Base-by-base conservation (phyloP, 257 asterid genomes). In the Thymus quinquecostatus region DNA sequence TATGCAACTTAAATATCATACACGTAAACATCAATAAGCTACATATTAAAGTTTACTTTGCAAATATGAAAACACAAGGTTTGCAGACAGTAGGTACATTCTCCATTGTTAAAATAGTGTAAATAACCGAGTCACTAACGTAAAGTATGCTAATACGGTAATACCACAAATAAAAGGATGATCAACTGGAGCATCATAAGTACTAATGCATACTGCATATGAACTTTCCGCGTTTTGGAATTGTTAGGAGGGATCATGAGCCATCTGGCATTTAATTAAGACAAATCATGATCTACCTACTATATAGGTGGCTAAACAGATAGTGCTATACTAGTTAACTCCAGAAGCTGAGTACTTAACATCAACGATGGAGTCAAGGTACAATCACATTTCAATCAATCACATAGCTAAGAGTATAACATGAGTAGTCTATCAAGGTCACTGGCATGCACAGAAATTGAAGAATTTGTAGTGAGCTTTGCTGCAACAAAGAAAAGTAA, bases 401-500 rank as follows among this genome's bases (percentile, higher is more conserved):
- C 28, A 2, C 5, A 12, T 33, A 69, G 69, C 59, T 49, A 62
- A 45, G 11, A 30, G 10, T 47, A 55, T 5, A 29, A 59, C 32
- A 54, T 21, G n/a, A 63, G 32, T 38, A 51, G 61, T n/a, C 54
- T 44, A n/a, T 32, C 32, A 30, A 41, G 4, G 40, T n/a, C 33
- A 70, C 60, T 64, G 48, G 77, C 66, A 56, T 62, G 64, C 49
- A 8, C 12, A 44, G 58, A 44, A 27, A 58, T 28, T 53, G 55
- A 44, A 59, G 61, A 44, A 2, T n/a, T 56, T 32, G 8, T 14
- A 27, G 51, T 28, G 14, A 49, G 62, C 40, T 21, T 21, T 21
- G 38, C 66, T 45, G 38, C 63, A 64, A 44, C 54, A 66, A 60
- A 4, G 74, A 63, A 1, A 66, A 71, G 34, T 64, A 34, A 29